Conservation (phyloP, 2,329 filamentous ascomycete genomes). For the Fusarium hostae region DNA sequence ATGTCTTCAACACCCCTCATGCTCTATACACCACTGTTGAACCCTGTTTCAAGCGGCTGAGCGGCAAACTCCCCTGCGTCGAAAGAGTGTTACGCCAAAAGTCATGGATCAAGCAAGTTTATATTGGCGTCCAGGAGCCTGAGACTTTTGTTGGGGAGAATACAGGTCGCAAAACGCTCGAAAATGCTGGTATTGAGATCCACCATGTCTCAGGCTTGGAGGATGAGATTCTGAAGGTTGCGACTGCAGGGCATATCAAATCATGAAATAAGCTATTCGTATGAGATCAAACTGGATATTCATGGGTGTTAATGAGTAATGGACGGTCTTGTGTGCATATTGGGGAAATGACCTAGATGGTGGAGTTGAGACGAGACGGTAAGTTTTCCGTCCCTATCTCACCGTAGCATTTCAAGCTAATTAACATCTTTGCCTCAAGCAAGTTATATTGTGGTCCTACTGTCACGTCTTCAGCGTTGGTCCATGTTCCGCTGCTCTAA, state of each 20-base stretch:
- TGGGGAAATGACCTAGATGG: not conserved
- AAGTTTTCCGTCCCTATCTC: not conserved
- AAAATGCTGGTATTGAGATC: constrained; percentile 78
- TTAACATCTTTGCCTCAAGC: not conserved
- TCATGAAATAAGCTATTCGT: constrained; percentile 3
- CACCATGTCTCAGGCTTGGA: constrained; percentile 80
- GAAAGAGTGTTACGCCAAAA: constrained; percentile 77
- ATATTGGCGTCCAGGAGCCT: constrained; percentile 89
- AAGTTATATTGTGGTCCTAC: too few relatives aligned
- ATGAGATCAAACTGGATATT: not conserved
- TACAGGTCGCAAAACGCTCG: constrained; percentile 75
- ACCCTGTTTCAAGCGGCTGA: constrained; percentile 79
- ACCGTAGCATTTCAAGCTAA: not conserved
- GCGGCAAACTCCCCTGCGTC: constrained; percentile 80
- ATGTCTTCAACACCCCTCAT: constrained; percentile 48
- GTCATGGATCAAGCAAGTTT: constrained; percentile 77
- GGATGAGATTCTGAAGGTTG: constrained; percentile 81
- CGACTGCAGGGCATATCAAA: constrained; percentile 78
- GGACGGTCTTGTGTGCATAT: not conserved
- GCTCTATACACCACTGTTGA: constrained; percentile 93
- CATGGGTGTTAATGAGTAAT: too few relatives aligned
- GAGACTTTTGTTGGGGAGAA: constrained; percentile 90
- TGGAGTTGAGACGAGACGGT: not conserved
- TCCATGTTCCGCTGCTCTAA: not conserved
- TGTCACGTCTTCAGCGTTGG: not conserved